Percentiles rank a stretch among this genome's conserved stretches.
phyloP scores from a whole-genome alignment of 306 rosid genomes.

The Astragalus glycyphyllos region DNA sequence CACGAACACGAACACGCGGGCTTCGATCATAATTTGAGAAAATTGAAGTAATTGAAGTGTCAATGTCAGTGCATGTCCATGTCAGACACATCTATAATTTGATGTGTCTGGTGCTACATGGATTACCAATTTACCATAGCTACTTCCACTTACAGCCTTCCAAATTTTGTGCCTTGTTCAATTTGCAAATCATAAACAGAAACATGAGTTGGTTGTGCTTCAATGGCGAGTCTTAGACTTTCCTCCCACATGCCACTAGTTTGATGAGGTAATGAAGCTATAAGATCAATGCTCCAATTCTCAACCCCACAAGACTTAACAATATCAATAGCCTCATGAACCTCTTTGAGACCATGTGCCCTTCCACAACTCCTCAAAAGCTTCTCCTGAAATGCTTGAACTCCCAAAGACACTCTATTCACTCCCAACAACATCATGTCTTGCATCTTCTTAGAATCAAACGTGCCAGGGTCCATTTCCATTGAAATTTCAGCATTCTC shows the following conservation, averaged over 20 bases:
- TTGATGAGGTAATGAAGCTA: conserved; percentile 89
- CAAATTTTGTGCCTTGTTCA: conserved; percentile 89
- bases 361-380: conserved; percentile 83
- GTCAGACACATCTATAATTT: too few species aligned
- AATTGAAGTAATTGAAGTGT: too few species aligned
- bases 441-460: conserved; percentile 68
- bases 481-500: conserved; percentile 75
- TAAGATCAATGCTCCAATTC: conserved; percentile 95
- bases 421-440: conserved; percentile 70
- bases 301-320: conserved; percentile 69
- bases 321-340: conserved; percentile 75
- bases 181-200: conserved; percentile 93
- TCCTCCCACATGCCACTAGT: conserved; percentile 85
- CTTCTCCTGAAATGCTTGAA: conserved; percentile 93
- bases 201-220: conserved; percentile 77
- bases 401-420: conserved; percentile 90
- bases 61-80: too few species aligned
- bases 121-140: too few species aligned
- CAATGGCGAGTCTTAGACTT: conserved; percentile 71
- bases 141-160: conserved; percentile 63
- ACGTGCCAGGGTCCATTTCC: conserved; percentile 98
- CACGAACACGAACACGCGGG: too few species aligned
- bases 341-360: conserved; percentile 82
- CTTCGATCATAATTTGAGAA: too few species aligned
- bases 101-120: too few species aligned